A percentile compares a stretch with the other conserved stretches of the same genome.
Conservation (phyloP, 2,329 filamentous ascomycete species). For the Pestalotiopsis sp. region DNA sequence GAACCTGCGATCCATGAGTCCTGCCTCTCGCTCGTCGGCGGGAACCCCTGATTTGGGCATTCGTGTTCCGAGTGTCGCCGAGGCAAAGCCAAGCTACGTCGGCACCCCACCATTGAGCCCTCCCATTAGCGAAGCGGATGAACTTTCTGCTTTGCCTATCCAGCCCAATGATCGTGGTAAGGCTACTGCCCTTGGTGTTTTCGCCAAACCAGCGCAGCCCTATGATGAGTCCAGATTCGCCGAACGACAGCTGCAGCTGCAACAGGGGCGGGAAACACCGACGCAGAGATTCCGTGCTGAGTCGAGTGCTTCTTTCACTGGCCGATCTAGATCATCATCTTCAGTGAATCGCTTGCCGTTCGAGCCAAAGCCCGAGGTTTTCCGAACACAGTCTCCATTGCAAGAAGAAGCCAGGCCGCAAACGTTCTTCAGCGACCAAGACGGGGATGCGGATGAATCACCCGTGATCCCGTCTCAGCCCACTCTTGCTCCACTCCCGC, state of each 20-base stretch:
- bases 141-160: constrained; percentile 65
- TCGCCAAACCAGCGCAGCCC: constrained; percentile 70
- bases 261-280: constrained; percentile 71
- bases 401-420: constrained; percentile 35
- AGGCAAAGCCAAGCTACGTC: constrained; percentile 39
- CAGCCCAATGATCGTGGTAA: constrained; percentile 70
- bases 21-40: constrained; percentile 40
- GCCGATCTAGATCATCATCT: constrained; percentile 51
- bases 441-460: constrained; percentile 40
- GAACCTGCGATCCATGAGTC: constrained; percentile 64
- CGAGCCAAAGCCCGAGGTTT: constrained; percentile 30
- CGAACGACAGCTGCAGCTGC: constrained; percentile 79
- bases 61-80: constrained; percentile 35
- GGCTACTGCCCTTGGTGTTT: constrained; percentile 35
- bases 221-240: constrained; percentile 88
- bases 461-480: constrained; percentile 24
- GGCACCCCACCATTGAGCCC: constrained; percentile 63
- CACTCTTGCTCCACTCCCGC: constrained; percentile 36
- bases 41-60: constrained; percentile 37
- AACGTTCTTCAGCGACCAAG: constrained; percentile 43
- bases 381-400: constrained; percentile 30
- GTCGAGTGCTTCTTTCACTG: constrained; percentile 43
- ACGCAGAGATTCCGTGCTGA: constrained; percentile 47
- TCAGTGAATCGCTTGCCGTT: constrained; percentile 39
- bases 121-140: constrained; percentile 72